Evolutionary conservation across 2,329 filamentous ascomycete genomes (phyloP).

Genomic region (Pezicula radicicola): DNA sequence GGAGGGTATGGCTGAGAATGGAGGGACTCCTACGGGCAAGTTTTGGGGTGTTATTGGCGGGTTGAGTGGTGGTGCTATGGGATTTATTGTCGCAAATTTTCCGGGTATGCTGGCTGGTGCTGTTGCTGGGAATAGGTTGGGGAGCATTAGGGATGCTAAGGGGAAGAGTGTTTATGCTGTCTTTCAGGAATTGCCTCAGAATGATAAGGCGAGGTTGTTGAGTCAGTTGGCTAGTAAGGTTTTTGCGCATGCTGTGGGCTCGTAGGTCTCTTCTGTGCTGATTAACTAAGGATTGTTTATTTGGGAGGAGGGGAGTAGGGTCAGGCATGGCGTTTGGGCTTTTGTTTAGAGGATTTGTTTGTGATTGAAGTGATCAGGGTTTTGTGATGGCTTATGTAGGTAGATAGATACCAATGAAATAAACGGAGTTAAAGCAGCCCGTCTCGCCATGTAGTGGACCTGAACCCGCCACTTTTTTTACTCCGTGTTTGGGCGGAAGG

Average conservation of each 20-base stretch:
- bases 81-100: conserved; percentile 93
- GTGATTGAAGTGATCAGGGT: no score
- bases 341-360: no score
- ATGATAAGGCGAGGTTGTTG: conserved; percentile 76
- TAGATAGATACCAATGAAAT: no score
- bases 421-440: no score
- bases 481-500: no score
- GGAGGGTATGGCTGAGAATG: conserved; percentile 75
- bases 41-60: conserved; percentile 90
- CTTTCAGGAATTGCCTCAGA: conserved; percentile 78
- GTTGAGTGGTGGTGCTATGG: conserved; percentile 81
- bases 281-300: no score
- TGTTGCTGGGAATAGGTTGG: conserved; percentile 89
- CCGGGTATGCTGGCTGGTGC: conserved; percentile 86
- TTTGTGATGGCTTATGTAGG: no score
- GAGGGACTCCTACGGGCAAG: conserved; percentile 59
- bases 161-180: conserved; percentile 95
- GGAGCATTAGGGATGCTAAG: conserved; percentile 81
- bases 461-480: no score
- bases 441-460: no score
- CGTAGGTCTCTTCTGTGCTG: background rate
- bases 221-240: conserved; percentile 83
- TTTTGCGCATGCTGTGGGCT: conserved; percentile 73
- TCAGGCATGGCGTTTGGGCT: no score
- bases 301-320: no score